Conservation (phyloP, 2,329 filamentous ascomycete genomes). For the Sarocladium strictum region DNA sequence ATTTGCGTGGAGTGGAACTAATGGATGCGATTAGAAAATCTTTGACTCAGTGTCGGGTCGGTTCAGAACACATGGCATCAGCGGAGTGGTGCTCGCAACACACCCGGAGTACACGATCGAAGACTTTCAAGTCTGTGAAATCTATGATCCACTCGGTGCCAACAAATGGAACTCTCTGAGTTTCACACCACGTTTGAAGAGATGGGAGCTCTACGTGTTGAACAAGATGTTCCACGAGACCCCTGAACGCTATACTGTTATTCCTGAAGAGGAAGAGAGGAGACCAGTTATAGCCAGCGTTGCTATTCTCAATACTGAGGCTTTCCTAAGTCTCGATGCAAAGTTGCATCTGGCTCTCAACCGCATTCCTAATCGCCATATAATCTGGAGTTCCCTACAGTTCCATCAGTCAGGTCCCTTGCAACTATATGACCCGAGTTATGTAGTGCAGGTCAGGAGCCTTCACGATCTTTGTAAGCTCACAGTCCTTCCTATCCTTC, state of each 20-base stretch:
- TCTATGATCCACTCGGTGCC: neutral
- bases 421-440: neutral
- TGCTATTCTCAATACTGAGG: too few species aligned
- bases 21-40: slow-evolving; percentile 1
- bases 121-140: neutral
- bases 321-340: too few species aligned
- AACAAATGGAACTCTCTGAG: neutral
- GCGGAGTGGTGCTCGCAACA: slow-evolving; percentile 8
- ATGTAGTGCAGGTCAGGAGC: neutral
- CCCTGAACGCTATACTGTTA: too few species aligned
- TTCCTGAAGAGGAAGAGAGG: too few species aligned
- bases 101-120: slow-evolving; percentile 11
- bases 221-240: too few species aligned
- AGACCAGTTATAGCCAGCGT: too few species aligned
- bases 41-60: neutral
- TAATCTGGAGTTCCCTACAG: too few species aligned
- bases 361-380: too few species aligned
- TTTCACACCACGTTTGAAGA: neutral
- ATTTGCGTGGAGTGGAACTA: too few species aligned
- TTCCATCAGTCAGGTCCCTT: neutral
- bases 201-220: neutral
- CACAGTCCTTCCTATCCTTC: too few species aligned
- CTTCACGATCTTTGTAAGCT: neutral
- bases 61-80: neutral
- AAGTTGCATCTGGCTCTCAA: too few species aligned